Evolutionary conservation across 768 basidiomycete species (phyloP), one percentile per base, ranked within the genome.

Genomic region (Lactifluus hygrophoroides): DNA sequence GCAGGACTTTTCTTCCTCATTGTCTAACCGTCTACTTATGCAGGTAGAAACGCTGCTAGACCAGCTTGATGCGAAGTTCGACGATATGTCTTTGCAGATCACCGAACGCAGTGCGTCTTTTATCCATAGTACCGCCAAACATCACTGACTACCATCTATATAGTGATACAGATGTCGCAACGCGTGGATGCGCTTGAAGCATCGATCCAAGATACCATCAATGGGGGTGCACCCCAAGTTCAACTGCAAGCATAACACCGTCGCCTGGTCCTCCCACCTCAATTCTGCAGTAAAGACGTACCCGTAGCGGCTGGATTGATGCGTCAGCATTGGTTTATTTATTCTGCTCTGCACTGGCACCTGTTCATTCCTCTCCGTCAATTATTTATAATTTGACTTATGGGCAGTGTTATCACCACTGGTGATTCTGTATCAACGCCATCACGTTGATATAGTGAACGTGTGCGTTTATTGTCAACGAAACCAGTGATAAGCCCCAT

Each of bases 81-180:
- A 95, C 65, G 88, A 92, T 52, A 94, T 94, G 91, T 94, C 92
- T 32, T 77, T 77, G 19, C 88, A 94, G 69, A 90, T 96, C 62
- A 77, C 95, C 61, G 86, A 90, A 57, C 78, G 86, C 66, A 90
- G 88, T 91, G 68, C 65, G 86, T 50, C 45, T 19, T 46, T 43
- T 55, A 16, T 17, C 16, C 27, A 3, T 23, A 3, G 9, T 42
- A 37, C 11, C 25, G 21, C 8, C 3, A 21, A 1, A 11, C 23
- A 13, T 16, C 45, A 23, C n/a, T 42, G 1, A 40, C 3, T n/a
- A 56, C 14, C 11, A 3, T 27, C 23, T 51, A 54, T 51, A 35
- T 67, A 95, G 94, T 96, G 94, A 81, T 75, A 55, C 88, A 92
- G 66, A 96, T 95, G 94, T 94, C 93, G 1, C 80, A 82, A 38